phyloP scores from a whole-genome alignment of 2,329 filamentous ascomycete species.

The Apiospora pterosperma region DNA sequence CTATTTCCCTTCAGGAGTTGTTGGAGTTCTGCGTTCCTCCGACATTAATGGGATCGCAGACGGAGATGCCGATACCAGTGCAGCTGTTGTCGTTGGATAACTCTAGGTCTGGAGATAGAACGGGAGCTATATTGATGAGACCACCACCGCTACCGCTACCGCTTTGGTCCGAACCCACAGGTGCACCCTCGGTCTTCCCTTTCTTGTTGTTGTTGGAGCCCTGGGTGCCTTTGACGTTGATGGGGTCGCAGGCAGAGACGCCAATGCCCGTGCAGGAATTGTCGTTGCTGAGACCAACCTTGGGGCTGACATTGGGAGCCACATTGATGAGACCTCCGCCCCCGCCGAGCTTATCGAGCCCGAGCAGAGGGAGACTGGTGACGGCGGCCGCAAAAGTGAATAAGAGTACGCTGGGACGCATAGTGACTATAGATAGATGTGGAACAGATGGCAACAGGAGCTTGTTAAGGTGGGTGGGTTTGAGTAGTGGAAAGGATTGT shows the following conservation, averaged over 20 bases:
- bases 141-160: constrained; percentile 3
- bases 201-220: constrained; percentile 13
- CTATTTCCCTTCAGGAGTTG: constrained; percentile 17
- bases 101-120: constrained; percentile 11
- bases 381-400: neutral
- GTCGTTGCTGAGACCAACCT: constrained; percentile 10
- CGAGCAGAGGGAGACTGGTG: neutral
- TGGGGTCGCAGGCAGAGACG: constrained; percentile 21
- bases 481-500: neutral
- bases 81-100: constrained; percentile 18
- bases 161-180: neutral
- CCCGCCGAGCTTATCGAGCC: neutral
- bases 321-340: constrained; percentile 11
- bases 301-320: constrained; percentile 13
- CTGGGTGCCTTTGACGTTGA: constrained; percentile 19
- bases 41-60: constrained; percentile 22
- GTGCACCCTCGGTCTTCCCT: neutral
- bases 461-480: neutral
- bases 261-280: constrained; percentile 18
- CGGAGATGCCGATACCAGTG: constrained; percentile 18
- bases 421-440: neutral
- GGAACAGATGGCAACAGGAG: neutral
- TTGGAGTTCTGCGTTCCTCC: constrained; percentile 11
- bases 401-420: neutral
- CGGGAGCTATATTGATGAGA: constrained; percentile 15